Conservation (phyloP, 805 yeast species). For the Kazachstania africana region DNA sequence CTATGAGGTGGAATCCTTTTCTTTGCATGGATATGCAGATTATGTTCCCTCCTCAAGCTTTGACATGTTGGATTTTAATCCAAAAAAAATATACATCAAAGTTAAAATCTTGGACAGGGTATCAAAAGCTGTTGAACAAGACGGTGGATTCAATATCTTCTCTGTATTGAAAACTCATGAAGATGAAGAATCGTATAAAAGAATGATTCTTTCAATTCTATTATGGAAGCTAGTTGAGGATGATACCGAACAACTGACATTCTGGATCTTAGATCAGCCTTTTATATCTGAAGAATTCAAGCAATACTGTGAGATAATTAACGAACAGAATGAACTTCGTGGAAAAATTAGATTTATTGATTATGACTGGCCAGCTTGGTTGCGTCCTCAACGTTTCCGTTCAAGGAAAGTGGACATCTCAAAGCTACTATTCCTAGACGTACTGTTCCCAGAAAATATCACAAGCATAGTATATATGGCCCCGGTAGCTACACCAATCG, state of each 20-base stretch:
- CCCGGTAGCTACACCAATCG: conserved; percentile 56
- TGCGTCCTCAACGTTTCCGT: conserved; percentile 64
- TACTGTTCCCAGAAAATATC: conserved; percentile 68
- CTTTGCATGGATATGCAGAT: conserved; percentile 18
- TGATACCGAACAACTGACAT: conserved; percentile 35
- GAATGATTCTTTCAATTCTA: conserved; percentile 9
- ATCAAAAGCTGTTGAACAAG: neutral
- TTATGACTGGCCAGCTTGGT: conserved; percentile 90
- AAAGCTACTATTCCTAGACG: conserved; percentile 78
- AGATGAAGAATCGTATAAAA: conserved; percentile 9
- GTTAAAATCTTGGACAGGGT: conserved; percentile 3
- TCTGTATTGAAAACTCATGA: conserved; percentile 8
- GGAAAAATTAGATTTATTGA: conserved; percentile 46
- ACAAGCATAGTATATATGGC: conserved; percentile 75
- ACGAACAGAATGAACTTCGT: conserved; percentile 1
- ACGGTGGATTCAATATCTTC: conserved; percentile 10
- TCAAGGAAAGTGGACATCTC: conserved; percentile 82
- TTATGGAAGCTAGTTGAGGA: neutral
- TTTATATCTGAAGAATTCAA: conserved; percentile 32
- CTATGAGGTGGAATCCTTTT: conserved; percentile 14
- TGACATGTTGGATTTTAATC: conserved; percentile 8
- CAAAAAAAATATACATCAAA: conserved; percentile 14
- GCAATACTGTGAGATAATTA: conserved; percentile 36
- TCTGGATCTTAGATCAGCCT: conserved; percentile 82
- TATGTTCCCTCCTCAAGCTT: conserved; percentile 9